Evolutionary conservation across 2,329 filamentous ascomycete genomes (phyloP), one percentile per base, ranked within the genome.

Genomic region (Verticillium alfalfae): DNA sequence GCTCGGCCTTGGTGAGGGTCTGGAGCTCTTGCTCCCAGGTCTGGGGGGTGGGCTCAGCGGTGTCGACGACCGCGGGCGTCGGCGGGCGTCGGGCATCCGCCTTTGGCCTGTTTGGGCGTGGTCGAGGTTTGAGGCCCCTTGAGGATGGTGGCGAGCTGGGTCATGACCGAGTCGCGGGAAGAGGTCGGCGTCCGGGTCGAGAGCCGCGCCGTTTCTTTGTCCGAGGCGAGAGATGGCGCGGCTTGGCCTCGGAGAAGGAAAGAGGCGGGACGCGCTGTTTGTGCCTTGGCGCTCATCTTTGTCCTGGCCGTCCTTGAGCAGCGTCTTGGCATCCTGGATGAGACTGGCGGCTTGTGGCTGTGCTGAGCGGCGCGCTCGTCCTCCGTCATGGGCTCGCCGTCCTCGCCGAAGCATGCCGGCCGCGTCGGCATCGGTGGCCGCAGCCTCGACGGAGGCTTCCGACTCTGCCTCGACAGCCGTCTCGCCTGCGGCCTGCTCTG

Each of bases 221-320:
- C 73, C 69, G 62, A 84, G 79, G 61, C 83, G 81, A 59, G 82
- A 79, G 57, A 94, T 80, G 55, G 89, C 84, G 56, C 83, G 81
- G 81, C 69, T 85, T 86, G 56, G 91, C 82, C 34, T 84, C 80
- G 67, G 84, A 83, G 63, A 89, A n/a, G n/a, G 80, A 77, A 96
- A 91, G n/a, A 82, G 78, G 58, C 92, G 89, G 89, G 60, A 96
- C 81, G 60, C 88, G 84, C 71, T 89, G 86, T 80, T 94, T 95
- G 71, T 89, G 86, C 72, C 72, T 88, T 89, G 60, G 85, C 90
- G 37, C 84, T 83, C 38, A 93, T 77, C 34, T 80, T 80, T 70
- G 49, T 69, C 69, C 63, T 81, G 78, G 45, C 22, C 22, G 63
- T 84, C 80, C 10, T 81, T 78, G 63, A 90, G 78, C 60, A 90